Evolutionary conservation across 345 rosid genomes (phyloP).

Genomic region (Limnanthes douglasii): DNA sequence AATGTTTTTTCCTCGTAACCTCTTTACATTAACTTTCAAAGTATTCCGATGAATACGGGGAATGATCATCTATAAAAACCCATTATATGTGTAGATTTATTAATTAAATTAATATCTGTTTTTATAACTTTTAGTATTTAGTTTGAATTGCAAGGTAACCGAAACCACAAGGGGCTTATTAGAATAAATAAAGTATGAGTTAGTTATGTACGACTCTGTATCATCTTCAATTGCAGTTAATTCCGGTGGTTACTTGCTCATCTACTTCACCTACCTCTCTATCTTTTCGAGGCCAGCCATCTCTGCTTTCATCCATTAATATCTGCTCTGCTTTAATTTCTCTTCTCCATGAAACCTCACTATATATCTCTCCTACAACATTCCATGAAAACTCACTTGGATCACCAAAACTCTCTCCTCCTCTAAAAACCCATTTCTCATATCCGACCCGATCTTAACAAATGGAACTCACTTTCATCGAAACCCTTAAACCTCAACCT

Average conservation of each 20-base stretch:
- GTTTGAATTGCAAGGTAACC: too few species aligned
- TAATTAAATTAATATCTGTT: too few species aligned
- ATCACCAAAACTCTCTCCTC: constrained; percentile 1
- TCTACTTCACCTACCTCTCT: constrained; percentile 29
- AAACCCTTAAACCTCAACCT: constrained; percentile 48
- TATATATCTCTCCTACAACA: background rate
- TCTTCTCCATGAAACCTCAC: background rate
- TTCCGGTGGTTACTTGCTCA: constrained; percentile 56
- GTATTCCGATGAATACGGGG: too few species aligned
- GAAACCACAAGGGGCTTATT: too few species aligned
- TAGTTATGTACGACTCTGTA: too few species aligned
- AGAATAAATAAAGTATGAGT: too few species aligned
- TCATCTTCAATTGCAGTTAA: constrained; percentile 31
- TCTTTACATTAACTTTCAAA: too few species aligned
- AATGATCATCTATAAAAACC: too few species aligned
- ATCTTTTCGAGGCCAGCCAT: background rate
- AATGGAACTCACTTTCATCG: constrained; percentile 34
- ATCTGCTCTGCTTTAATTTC: constrained; percentile 3
- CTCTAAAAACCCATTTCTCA: constrained; percentile 7
- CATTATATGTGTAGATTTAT: too few species aligned
- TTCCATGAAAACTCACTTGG: constrained; percentile 7
- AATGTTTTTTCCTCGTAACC: too few species aligned
- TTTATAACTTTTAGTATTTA: too few species aligned
- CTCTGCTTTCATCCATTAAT: background rate
- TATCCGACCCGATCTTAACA: too few species aligned